Evolutionary conservation across 495 filamentous ascomycete species (phyloP).

Genomic region (Tuber brumale): DNA sequence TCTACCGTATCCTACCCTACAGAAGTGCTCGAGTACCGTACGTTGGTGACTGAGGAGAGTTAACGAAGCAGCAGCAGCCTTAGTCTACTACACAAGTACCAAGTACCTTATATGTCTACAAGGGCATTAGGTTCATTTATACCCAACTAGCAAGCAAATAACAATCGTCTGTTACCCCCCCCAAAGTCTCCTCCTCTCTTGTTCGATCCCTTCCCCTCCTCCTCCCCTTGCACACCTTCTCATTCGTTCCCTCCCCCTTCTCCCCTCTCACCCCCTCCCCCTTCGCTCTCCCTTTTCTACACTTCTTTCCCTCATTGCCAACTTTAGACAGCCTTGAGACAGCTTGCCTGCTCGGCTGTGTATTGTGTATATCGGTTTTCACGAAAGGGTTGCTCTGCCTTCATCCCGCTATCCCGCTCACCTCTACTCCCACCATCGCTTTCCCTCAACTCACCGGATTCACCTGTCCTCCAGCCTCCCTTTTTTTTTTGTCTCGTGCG

Average conservation of each 20-base stretch:
- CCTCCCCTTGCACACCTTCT: conserved; percentile 26
- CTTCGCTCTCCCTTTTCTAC: neutral
- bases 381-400: conserved; percentile 10
- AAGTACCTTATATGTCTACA: neutral
- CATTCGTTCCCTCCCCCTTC: conserved; percentile 16
- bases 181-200: too few species aligned
- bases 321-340: conserved; percentile 34
- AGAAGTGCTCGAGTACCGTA: neutral
- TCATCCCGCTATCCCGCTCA: conserved; percentile 13
- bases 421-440: conserved; percentile 22
- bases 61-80: neutral
- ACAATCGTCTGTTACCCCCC: conserved; percentile 33
- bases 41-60: neutral
- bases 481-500: conserved; percentile 21
- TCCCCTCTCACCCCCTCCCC: neutral
- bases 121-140: neutral
- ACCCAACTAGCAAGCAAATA: conserved; percentile 5
- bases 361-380: conserved; percentile 1
- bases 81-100: neutral
- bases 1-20: neutral
- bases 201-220: conserved; percentile 11
- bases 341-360: conserved; percentile 41
- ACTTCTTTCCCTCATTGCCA: conserved; percentile 4
- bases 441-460: conserved; percentile 7
- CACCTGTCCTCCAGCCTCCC: neutral